Evolutionary conservation across 768 basidiomycete genomes (phyloP).

Genomic region (Sarcomyxa edulis): DNA sequence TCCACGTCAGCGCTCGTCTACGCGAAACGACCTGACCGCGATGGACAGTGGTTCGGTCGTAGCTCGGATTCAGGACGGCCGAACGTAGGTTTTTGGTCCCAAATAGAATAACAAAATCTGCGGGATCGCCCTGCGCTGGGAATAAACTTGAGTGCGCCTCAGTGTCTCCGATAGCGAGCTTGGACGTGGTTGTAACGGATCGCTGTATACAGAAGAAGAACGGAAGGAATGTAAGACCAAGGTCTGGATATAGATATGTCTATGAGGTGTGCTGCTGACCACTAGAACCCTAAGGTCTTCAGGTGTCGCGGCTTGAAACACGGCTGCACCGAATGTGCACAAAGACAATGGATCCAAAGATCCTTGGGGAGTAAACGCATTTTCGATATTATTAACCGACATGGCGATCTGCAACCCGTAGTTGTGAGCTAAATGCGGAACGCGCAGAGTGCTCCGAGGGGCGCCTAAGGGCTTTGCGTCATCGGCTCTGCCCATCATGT

Average conservation of each 20-base stretch:
- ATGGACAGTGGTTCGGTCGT: conserved; percentile 47
- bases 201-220: too few relatives aligned
- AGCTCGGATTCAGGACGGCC: conserved; percentile 44
- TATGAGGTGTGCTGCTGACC: conserved; percentile 39
- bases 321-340: conserved; percentile 49
- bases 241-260: conserved; percentile 4
- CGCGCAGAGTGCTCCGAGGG: conserved; percentile 51
- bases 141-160: too few relatives aligned
- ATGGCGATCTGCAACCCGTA: conserved; percentile 46
- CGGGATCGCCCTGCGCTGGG: too few relatives aligned
- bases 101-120: conserved; percentile 59
- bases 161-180: conserved; percentile 42
- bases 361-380: conserved; percentile 68
- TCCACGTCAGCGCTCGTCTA: conserved; percentile 29
- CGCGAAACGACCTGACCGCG: conserved; percentile 37
- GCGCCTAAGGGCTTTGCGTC: conserved; percentile 30
- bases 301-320: conserved; percentile 54
- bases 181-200: conserved; percentile 48
- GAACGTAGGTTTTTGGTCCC: conserved; percentile 36
- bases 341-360: conserved; percentile 56
- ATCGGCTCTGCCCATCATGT: conserved; percentile 54
- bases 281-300: conserved; percentile 39
- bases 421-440: conserved; percentile 38
- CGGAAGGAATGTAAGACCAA: conserved; percentile 1
- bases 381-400: conserved; percentile 62